Percentiles rank a stretch among this genome's conserved stretches.
phyloP scores from a whole-genome alignment of 2,329 filamentous ascomycete species.

The Monilinia aucupariae region DNA sequence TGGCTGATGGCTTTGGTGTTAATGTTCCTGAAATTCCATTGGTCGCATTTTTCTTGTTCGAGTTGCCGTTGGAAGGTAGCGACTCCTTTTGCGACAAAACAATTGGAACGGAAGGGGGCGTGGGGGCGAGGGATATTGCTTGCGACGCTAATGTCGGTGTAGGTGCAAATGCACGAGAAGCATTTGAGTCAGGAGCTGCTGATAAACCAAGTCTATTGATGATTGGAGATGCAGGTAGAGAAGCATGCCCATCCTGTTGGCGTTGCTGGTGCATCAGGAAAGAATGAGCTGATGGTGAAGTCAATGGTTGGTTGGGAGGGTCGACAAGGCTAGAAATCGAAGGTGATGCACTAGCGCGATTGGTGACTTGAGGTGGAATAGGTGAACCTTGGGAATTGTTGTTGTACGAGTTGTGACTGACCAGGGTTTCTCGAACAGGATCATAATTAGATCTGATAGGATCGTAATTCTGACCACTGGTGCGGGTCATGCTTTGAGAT shows the following conservation, averaged over 20 bases:
- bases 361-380: slow-evolving; percentile 43
- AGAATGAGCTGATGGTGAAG: slow-evolving; percentile 34
- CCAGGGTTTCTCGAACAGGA: slow-evolving; percentile 57
- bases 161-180: slow-evolving; percentile 1
- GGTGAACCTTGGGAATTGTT: slow-evolving; percentile 44
- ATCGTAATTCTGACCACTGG: slow-evolving; percentile 81
- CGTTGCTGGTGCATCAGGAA: slow-evolving; percentile 34
- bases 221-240: slow-evolving; percentile 33
- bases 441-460: slow-evolving; percentile 74
- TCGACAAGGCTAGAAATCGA: slow-evolving; percentile 90
- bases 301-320: slow-evolving; percentile 43
- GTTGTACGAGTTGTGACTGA: slow-evolving; percentile 39
- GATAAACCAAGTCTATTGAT: slow-evolving; percentile 29
- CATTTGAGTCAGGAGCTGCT: slow-evolving; percentile 8
- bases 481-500: slow-evolving; percentile 46
- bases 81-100: slow-evolving; percentile 8
- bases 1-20: slow-evolving; percentile 50
- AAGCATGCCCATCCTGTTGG: slow-evolving; percentile 26
- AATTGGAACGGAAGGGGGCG: slow-evolving; percentile 8
- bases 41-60: slow-evolving; percentile 38
- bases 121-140: slow-evolving; percentile 1
- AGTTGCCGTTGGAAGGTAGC: slow-evolving; percentile 9
- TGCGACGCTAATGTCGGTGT: slow-evolving; percentile 11
- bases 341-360: slow-evolving; percentile 80
- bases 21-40: slow-evolving; percentile 45